Conservation (phyloP, 2,329 filamentous ascomycete species). For the Nothopassalora personata region DNA sequence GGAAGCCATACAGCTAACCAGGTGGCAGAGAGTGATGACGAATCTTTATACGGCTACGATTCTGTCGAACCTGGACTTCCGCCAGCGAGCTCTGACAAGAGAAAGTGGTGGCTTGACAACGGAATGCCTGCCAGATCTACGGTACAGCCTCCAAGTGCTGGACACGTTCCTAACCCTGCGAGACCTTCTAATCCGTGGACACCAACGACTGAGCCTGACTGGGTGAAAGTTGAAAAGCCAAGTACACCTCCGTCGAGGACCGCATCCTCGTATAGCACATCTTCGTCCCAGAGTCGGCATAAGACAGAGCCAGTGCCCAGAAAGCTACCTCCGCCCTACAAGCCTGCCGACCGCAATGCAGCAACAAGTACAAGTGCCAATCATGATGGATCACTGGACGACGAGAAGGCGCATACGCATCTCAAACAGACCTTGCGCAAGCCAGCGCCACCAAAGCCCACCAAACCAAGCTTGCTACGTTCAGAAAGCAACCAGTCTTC, state of each 20-base stretch:
- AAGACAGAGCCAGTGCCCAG: constrained; percentile 12
- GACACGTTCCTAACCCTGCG: constrained; percentile 64
- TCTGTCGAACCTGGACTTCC: constrained; percentile 72
- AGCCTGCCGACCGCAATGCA: constrained; percentile 1
- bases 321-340: constrained; percentile 16
- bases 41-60: constrained; percentile 76
- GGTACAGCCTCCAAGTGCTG: constrained; percentile 59
- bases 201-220: constrained; percentile 70
- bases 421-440: constrained; percentile 30
- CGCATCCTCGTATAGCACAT: constrained; percentile 16
- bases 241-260: constrained; percentile 19
- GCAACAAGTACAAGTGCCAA: constrained; percentile 7
- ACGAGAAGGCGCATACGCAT: constrained; percentile 11
- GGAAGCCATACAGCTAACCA: constrained; percentile 56
- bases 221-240: constrained; percentile 55
- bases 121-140: constrained; percentile 68
- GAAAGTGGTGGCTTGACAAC: constrained; percentile 62
- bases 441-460: constrained; percentile 32
- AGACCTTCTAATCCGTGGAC: constrained; percentile 78
- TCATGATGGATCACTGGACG: constrained; percentile 5
- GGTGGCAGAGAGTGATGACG: constrained; percentile 64
- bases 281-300: constrained; percentile 3
- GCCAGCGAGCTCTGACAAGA: constrained; percentile 56
- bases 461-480: constrained; percentile 31
- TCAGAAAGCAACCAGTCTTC: constrained; percentile 23